phyloP scores from a whole-genome alignment of 805 yeast species.

The Barnettozyma vustinii region DNA sequence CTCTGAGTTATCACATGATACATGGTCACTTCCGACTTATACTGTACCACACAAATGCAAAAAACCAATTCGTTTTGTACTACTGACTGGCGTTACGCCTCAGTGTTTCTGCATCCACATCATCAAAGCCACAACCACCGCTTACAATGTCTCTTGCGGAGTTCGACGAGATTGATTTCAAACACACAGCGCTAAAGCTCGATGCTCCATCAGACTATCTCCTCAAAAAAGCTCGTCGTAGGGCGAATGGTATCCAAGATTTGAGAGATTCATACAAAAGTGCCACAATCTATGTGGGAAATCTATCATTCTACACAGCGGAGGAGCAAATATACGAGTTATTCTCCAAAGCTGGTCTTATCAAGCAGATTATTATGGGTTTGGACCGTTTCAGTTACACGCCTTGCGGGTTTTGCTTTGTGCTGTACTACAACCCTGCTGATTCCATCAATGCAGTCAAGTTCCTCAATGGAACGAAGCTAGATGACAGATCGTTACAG shows the following conservation, averaged over 20 bases:
- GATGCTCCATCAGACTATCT: constrained; percentile 71
- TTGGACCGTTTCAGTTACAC: constrained; percentile 84
- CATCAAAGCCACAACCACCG: not conserved
- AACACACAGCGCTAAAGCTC: constrained; percentile 58
- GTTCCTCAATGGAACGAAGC: constrained; percentile 71
- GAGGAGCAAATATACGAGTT: constrained; percentile 92
- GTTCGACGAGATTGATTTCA: constrained; percentile 50
- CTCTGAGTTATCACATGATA: not conserved
- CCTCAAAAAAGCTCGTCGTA: constrained; percentile 51
- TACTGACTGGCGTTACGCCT: not conserved
- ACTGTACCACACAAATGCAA: not conserved
- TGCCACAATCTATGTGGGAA: constrained; percentile 86
- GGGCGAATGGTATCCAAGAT: constrained; percentile 49
- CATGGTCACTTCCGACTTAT: not conserved
- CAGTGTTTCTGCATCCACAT: too few species aligned
- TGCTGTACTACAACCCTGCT: constrained; percentile 60
- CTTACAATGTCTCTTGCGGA: constrained; percentile 37
- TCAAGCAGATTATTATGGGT: constrained; percentile 87
- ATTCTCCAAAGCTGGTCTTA: constrained; percentile 68
- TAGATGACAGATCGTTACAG: constrained; percentile 76
- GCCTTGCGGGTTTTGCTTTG: constrained; percentile 96
- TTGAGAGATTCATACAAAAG: constrained; percentile 61
- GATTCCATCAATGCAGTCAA: constrained; percentile 82
- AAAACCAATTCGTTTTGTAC: not conserved
- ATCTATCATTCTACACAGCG: constrained; percentile 81